Evolutionary conservation across 2,329 filamentous ascomycete genomes (phyloP).

Genomic region (Fusarium caatingaense): DNA sequence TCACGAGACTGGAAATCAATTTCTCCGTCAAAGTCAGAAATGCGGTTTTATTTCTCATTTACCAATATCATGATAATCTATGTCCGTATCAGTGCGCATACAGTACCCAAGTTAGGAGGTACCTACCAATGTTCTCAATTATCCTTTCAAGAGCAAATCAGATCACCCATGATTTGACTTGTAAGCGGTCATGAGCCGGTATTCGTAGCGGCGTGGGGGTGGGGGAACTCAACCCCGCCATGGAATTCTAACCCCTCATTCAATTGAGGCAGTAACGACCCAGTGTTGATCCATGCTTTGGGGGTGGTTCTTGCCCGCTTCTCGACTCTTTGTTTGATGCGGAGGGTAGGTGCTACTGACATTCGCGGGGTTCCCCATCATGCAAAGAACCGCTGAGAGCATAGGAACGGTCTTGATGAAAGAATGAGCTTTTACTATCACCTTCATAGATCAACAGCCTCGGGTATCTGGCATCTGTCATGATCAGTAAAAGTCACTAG

Average conservation of each 20-base stretch:
- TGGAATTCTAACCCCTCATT: constrained; percentile 18
- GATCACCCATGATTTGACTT: constrained; percentile 10
- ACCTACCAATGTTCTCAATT: too few relatives aligned
- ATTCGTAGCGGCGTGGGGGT: constrained; percentile 29
- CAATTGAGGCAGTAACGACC: not conserved
- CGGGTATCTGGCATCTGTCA: constrained; percentile 5
- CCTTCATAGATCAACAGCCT: not conserved
- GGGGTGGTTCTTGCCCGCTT: constrained; percentile 21
- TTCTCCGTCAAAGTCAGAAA: not conserved
- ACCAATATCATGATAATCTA: not conserved
- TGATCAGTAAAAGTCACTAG: constrained; percentile 3
- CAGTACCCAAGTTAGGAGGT: not conserved
- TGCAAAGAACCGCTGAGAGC: not conserved
- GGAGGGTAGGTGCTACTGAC: not conserved
- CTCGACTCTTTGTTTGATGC: not conserved
- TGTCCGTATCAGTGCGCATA: not conserved
- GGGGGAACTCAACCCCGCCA: constrained; percentile 20
- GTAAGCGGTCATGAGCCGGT: constrained; percentile 18
- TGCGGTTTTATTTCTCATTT: not conserved
- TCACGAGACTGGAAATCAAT: constrained; percentile 4
- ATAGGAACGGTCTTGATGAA: not conserved
- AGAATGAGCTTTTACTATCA: not conserved
- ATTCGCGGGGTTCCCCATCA: not conserved
- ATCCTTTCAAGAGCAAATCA: not conserved
- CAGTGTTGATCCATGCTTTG: constrained; percentile 24